These are phyloP conservation scores for Pichia nakasei DNA, from an alignment of 805 yeast genomes.

Conservation along the genomic window DNA sequence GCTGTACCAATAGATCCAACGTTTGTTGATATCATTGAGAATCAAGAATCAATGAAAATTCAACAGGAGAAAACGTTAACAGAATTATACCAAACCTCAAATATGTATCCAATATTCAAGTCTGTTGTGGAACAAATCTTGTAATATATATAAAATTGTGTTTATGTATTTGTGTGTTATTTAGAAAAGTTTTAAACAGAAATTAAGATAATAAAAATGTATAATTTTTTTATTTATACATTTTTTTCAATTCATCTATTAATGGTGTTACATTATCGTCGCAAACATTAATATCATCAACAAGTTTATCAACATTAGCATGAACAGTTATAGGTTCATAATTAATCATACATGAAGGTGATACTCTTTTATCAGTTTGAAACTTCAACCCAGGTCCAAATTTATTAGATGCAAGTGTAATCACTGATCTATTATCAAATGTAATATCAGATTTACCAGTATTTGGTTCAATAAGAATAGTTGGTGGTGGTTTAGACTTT, in stretches of 20 bases:
- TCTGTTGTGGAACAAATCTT: constrained; percentile 35
- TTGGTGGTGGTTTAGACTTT: too few relatives aligned
- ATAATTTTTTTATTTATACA: neutral
- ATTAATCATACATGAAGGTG: constrained; percentile 12
- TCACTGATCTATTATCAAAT: neutral
- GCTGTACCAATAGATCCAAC: constrained; percentile 88
- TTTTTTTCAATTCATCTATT: constrained; percentile 7
- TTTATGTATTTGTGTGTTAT: neutral
- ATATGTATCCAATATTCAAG: constrained; percentile 36
- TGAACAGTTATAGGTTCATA: constrained; percentile 6
- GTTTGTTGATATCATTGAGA: constrained; percentile 83
- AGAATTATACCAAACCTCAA: constrained; percentile 29
- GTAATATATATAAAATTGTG: neutral
- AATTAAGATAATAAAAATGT: neutral
- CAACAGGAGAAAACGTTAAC: constrained; percentile 28
- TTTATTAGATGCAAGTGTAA: neutral
- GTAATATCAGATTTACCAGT: neutral
- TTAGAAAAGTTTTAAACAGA: too few relatives aligned
- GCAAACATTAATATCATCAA: neutral
- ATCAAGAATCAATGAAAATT: constrained; percentile 55
- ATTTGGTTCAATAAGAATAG: too few relatives aligned
- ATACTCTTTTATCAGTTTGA: neutral
- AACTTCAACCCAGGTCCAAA: neutral
- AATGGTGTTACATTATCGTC: neutral
- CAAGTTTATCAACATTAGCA: neutral